Evolutionary conservation across 768 basidiomycete species (phyloP), one percentile per base, ranked within the genome.

Genomic region (Trametes cinnabarina): DNA sequence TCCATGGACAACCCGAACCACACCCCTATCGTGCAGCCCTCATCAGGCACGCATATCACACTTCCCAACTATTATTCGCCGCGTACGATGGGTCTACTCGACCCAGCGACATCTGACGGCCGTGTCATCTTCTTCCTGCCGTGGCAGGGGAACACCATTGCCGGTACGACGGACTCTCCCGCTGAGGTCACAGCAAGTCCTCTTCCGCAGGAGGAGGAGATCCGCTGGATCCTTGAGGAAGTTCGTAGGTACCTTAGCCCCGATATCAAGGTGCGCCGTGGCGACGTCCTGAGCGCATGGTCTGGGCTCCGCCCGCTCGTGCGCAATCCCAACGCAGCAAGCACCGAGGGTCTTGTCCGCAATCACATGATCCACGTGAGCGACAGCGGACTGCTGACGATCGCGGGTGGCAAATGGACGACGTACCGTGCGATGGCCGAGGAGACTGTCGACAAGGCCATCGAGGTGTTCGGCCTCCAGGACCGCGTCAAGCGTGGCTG

Each of bases 81-180:
- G 3, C 85, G 89, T 15, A 90, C 82, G 48, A 97, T 98, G 91
- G 96, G 97, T 42, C 82, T 98, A 4, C 81, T 98, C 43, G 97
- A 98, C 72, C 97, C 96, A 1, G 80, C 92, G 3, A 97, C 97
- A 4, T 93, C 91, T 0, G 96, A 99, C 63, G 96, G 96, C 0
- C 88, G 96, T 25, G 95, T 99, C 54, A 96, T 99, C 69, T 99
- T 98, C 82, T 97, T 99, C 82, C 83, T 99, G 10, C 96, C 96
- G 0, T 99, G 97, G 96, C 88, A 98, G 74, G 96, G 96, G 9
- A 93, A 89, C 76, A 94, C 94, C 39, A 94, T 99, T 61, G 96
- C 96, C 1, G 96, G 96, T 23, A 98, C 97, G 2, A 99, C 96
- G 8, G 96, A 99, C 71, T 81, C 90, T 0, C 88, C 89, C 0